phyloP scores from a whole-genome alignment of 805 yeast species.

The Wickerhamiella dianesei region DNA sequence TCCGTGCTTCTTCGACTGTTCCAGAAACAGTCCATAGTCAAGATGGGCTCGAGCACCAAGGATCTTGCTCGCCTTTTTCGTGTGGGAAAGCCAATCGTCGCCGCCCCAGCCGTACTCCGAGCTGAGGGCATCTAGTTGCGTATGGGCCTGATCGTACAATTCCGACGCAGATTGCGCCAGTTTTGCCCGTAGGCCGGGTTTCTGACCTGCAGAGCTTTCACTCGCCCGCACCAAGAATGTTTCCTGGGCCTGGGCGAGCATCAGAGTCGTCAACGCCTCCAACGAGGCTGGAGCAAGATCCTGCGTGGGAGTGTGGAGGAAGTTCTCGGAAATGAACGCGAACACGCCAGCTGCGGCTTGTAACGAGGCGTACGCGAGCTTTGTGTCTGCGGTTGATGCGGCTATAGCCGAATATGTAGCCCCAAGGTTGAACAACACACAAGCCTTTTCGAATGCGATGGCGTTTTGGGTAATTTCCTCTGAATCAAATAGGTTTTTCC shows the following conservation, averaged over 20 bases:
- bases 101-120: conserved; percentile 30
- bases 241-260: conserved; percentile 85
- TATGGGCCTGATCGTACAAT: conserved; percentile 40
- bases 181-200: conserved; percentile 61
- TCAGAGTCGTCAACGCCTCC: conserved; percentile 45
- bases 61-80: conserved; percentile 40
- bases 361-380: conserved; percentile 44
- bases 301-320: conserved; percentile 73
- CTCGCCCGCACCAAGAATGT: conserved; percentile 54
- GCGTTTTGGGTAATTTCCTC: conserved; percentile 49
- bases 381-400: conserved; percentile 31
- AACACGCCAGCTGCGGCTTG: conserved; percentile 72
- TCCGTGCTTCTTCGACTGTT: conserved; percentile 50
- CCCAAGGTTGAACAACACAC: conserved; percentile 65
- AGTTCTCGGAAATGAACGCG: conserved; percentile 59
- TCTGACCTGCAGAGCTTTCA: conserved; percentile 27
- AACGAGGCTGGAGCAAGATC: conserved; percentile 64
- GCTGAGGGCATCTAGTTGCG: conserved; percentile 25
- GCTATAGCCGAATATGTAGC: conserved; percentile 39
- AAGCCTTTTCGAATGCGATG: conserved; percentile 80
- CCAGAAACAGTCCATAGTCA: conserved; percentile 43
- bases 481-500: conserved; percentile 61
- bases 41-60: conserved; percentile 49
- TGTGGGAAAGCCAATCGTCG: conserved; percentile 36
- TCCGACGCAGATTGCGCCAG: conserved; percentile 50